Percentiles rank a stretch among this genome's conserved stretches.
Conservation (phyloP, 148 eudicot species). For the Selenicereus undatus region DNA sequence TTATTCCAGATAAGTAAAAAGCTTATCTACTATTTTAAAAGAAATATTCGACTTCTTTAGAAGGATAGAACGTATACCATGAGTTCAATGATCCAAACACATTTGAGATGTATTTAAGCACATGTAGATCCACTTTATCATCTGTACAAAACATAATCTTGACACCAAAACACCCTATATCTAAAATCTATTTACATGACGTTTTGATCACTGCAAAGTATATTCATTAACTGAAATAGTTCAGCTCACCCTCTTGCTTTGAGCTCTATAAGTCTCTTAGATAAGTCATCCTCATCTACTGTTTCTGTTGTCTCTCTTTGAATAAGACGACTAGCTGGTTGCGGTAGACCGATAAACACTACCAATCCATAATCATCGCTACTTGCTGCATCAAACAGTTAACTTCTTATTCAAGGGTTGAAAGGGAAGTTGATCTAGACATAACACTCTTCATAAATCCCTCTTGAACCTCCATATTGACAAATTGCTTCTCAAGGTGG, state of each 20-base stretch:
- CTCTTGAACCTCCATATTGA: conserved; percentile 85
- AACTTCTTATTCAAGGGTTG: conserved; percentile 67
- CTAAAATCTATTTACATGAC: no score
- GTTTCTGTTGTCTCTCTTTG: conserved; percentile 35
- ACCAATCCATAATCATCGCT: conserved; percentile 80
- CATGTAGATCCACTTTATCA: no score
- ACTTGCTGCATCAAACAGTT: conserved; percentile 76
- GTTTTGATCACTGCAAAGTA: no score
- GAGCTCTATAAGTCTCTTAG: conserved; percentile 71
- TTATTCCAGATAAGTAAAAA: no score
- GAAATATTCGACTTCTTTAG: no score
- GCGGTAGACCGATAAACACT: conserved; percentile 72
- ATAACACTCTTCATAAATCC: conserved; percentile 82
- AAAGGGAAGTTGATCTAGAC: conserved; percentile 73
- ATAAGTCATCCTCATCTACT: conserved; percentile 65
- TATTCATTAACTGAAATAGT: no score
- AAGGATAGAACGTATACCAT: no score
- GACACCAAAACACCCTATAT: no score
- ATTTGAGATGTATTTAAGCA: no score
- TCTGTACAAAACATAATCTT: no score
- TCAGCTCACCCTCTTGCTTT: conserved; percentile 38
- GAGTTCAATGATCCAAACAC: no score
- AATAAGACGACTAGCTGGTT: conserved; percentile 59
- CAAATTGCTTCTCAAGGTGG: conserved; percentile 70
- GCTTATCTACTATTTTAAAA: no score